A percentile compares a stretch with the other conserved stretches of the same genome.
These are phyloP conservation scores for Trypanosoma congolense DNA, from an alignment of 208 protist genomes.

Conservation along the genomic window DNA sequence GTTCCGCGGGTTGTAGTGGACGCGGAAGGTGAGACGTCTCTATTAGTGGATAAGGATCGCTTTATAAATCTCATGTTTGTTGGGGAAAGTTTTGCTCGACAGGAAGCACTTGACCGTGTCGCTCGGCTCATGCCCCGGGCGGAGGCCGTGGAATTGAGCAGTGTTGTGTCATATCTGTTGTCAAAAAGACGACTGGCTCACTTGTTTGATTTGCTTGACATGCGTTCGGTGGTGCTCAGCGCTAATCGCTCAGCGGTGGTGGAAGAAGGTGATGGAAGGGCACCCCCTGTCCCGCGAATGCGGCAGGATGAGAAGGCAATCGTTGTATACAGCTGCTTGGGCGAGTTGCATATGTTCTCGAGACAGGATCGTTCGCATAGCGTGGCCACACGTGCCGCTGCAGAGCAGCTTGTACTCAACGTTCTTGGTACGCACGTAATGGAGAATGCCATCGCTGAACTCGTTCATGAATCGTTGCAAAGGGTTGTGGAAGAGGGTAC, in stretches of 20 bases:
- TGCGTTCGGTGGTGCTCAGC: slow-evolving; percentile 14
- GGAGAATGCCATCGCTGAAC: slow-evolving; percentile 64
- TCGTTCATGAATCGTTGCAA: slow-evolving; percentile 67
- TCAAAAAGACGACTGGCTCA: slow-evolving; percentile 39
- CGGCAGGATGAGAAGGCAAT: slow-evolving; percentile 42
- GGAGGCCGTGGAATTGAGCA: slow-evolving; percentile 30
- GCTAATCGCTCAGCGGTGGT: neutral
- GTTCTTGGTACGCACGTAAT: slow-evolving; percentile 67
- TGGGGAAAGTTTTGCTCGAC: slow-evolving; percentile 41
- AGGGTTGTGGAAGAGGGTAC: slow-evolving; percentile 62
- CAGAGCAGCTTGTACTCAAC: slow-evolving; percentile 68
- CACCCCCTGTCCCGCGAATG: neutral
- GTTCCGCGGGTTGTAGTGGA: slow-evolving; percentile 22
- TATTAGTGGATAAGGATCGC: slow-evolving; percentile 20
- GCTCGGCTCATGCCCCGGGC: slow-evolving; percentile 54
- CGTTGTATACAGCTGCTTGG: slow-evolving; percentile 56
- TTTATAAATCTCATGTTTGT: slow-evolving; percentile 49
- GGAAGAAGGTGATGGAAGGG: neutral
- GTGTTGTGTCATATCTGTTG: slow-evolving; percentile 44
- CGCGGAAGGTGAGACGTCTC: neutral
- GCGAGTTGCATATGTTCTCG: slow-evolving; percentile 60
- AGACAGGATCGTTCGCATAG: slow-evolving; percentile 45
- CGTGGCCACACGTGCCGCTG: slow-evolving; percentile 40
- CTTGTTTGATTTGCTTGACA: slow-evolving; percentile 55
- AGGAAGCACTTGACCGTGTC: slow-evolving; percentile 56